Evolutionary conservation across 768 basidiomycete genomes (phyloP).

Genomic region (Lyophyllum atratum): DNA sequence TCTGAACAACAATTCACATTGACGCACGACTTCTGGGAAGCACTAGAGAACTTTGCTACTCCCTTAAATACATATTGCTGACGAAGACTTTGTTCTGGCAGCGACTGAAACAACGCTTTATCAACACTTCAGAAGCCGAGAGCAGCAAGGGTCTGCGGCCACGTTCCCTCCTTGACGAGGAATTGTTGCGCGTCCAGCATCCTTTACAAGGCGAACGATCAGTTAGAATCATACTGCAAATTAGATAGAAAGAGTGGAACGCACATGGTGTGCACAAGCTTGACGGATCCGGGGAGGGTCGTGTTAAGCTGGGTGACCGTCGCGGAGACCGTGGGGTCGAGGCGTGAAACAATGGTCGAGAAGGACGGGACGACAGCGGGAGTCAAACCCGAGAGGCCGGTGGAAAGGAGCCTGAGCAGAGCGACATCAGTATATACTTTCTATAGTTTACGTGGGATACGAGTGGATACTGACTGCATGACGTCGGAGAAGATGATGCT

Average conservation of each 20-base stretch:
- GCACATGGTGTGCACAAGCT: conserved; percentile 32
- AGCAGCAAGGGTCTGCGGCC: conserved; percentile 32
- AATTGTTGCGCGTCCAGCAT: conserved; percentile 35
- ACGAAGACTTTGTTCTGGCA: not conserved
- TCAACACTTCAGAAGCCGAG: conserved; percentile 28
- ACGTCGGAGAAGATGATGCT: conserved; percentile 30
- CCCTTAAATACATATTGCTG: not conserved
- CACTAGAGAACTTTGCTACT: not conserved
- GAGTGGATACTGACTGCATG: conserved; percentile 26
- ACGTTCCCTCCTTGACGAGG: conserved; percentile 28
- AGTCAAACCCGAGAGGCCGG: conserved; percentile 31
- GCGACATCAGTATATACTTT: not conserved
- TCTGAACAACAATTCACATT: not conserved
- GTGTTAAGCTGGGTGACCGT: conserved; percentile 27
- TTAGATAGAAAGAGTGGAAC: not conserved
- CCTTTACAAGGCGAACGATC: not conserved
- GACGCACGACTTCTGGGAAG: not conserved
- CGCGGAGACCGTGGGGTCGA: conserved; percentile 32
- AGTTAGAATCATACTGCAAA: not conserved
- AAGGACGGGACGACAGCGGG: conserved; percentile 27
- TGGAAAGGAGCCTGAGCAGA: conserved; percentile 24
- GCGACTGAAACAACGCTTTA: too few relatives aligned
- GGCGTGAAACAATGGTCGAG: conserved; percentile 21
- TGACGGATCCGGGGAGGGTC: conserved; percentile 27
- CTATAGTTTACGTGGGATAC: not conserved